Conservation (phyloP, 352 stramenopile species). For the Blastocystis sp. region DNA sequence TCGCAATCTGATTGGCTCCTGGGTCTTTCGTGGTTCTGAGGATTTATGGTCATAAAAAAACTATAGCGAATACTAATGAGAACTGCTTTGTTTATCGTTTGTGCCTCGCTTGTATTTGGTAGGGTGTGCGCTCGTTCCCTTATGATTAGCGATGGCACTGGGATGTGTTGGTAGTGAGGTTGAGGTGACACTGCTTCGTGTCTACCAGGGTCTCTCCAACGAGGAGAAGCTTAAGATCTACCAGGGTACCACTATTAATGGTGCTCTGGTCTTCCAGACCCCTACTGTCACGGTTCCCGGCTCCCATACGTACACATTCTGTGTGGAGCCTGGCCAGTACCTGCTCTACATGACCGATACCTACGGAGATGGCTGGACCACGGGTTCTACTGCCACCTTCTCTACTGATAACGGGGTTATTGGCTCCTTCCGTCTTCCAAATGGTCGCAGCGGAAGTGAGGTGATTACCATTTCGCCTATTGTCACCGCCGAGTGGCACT, state of each 20-base stretch:
- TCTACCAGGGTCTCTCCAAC: neutral
- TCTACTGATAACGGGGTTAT: neutral
- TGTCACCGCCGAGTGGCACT: constrained; percentile 10
- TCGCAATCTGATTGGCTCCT: neutral
- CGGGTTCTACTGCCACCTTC: neutral
- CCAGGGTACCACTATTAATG: neutral
- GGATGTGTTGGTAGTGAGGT: neutral
- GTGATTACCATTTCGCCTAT: neutral
- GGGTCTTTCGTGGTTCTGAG: neutral
- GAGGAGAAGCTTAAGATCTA: neutral
- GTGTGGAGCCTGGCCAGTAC: neutral
- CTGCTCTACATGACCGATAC: neutral
- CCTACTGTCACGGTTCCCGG: neutral
- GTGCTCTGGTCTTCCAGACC: neutral
- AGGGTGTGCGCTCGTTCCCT: neutral
- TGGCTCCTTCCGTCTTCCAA: neutral
- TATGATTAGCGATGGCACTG: neutral
- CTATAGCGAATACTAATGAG: neutral
- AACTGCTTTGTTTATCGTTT: neutral
- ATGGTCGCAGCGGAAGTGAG: neutral
- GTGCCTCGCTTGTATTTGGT: neutral
- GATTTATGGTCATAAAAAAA: neutral
- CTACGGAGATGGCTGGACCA: neutral
- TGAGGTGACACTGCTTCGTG: neutral
- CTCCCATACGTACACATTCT: neutral